These are phyloP conservation scores for Colletotrichum abscissum DNA, from an alignment of 2,329 filamentous ascomycete genomes.

Conservation along the genomic window DNA sequence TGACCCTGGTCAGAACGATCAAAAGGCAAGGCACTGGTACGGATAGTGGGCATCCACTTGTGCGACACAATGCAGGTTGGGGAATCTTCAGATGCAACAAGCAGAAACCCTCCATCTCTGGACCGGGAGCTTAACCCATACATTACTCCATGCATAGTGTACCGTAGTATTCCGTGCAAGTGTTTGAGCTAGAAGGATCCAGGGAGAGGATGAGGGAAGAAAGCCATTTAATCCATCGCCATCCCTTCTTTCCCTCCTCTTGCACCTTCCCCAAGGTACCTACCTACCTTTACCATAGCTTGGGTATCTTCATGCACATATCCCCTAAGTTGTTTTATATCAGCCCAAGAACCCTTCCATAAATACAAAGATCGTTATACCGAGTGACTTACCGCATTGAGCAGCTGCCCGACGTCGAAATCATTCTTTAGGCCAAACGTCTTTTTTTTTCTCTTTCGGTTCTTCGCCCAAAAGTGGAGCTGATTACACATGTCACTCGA, in stretches of 20 bases:
- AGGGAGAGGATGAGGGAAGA: neutral
- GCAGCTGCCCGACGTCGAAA: neutral
- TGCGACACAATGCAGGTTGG: slow-evolving; percentile 14
- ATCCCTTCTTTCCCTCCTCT: neutral
- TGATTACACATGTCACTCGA: slow-evolving; percentile 25
- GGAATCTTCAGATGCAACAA: slow-evolving; percentile 1
- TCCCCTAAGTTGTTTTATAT: no score
- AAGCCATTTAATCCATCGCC: neutral
- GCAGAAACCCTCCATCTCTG: neutral
- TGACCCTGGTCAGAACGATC: neutral
- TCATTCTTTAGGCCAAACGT: neutral
- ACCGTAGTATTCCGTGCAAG: neutral
- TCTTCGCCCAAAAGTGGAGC: slow-evolving; percentile 10
- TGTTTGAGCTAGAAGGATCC: neutral
- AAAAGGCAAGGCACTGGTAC: neutral
- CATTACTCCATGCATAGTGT: neutral
- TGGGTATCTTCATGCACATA: no score
- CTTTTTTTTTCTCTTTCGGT: neutral
- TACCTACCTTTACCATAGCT: no score
- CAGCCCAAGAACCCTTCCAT: no score
- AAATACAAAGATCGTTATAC: neutral
- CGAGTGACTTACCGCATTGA: slow-evolving; percentile 11
- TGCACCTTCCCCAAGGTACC: neutral
- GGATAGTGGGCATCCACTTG: neutral
- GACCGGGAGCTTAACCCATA: neutral